Evolutionary conservation across 2,329 filamentous ascomycete genomes (phyloP), one percentile per base, ranked within the genome.

Genomic region (Pochonia chlamydosporia): DNA sequence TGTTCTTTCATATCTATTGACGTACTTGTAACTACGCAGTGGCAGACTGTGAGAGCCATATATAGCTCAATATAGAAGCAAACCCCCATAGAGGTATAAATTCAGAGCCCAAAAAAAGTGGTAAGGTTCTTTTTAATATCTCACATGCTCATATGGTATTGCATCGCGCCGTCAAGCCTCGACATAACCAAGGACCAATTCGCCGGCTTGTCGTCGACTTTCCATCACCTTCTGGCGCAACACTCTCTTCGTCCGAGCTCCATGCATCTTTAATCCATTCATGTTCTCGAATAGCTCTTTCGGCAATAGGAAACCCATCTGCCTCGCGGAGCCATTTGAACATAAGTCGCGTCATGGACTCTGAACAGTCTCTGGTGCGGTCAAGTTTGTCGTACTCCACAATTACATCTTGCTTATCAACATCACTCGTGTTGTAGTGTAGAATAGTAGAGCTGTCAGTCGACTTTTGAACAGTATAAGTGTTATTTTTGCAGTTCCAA

Each of bases 281-380:
- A 33, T 43, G 45, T 18, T 31, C 26, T 10, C 45, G 42, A 40
- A 50, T 50, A 9, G 48, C 50, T 33, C 39, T 31, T 39, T 52
- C 48, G 13, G 39, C 43, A 21, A 48, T 39, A 10, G 45, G 50
- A 42, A 40, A 52, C 18, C 50, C 48, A 40, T 48, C 45, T 13
- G 9, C 36, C 3, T 40, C 48, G 16, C 50, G 39, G 14, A 52
- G 45, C 42, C 48, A 50, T 21, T 13, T 44, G 21, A 52, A 52
- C 14, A 52, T 46, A 20, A 25, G 48, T 26, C 44, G 41, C 24
- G 45, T 52, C 30, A 44, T 44, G 10, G 30, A 14, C 21, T 28
- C 28, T 24, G 42, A 44, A 28, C 21, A 28, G 16, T 41, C 39
- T 14, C 11, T 26, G 24, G 10, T 24, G 16, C 16, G 23, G 11